Base-by-base conservation (phyloP, 2,329 filamentous ascomycete genomes). In the Hymenoscyphus scutula region DNA sequence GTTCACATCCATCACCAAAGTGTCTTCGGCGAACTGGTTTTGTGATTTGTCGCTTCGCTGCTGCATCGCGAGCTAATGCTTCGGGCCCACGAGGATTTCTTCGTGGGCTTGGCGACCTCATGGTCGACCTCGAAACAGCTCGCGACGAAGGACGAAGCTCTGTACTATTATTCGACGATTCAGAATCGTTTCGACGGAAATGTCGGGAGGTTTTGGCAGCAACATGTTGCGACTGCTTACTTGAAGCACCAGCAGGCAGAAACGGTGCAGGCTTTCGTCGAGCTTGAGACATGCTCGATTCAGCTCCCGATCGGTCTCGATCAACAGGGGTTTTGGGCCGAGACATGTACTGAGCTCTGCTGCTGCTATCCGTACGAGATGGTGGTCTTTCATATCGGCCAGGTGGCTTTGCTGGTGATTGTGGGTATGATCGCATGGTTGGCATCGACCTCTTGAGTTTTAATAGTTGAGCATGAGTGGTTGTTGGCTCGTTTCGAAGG, bases 1-100 rank as follows among this genome's bases (percentile, higher is more conserved):
- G 82, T 76, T 99, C 95, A 64, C 89, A 90, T 17, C 95, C 95
- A 75, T 97, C 92, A 13, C 95, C 95, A 77, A 96, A 99, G 70
- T 91, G 86, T 54, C 87, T 84, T 64, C 82, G 81, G 48, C 86
- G 82, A 38, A 85, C 82, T 2, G 92, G 92, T 74, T 88, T 90
- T 66, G 85, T 93, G 63, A 96, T 78, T 55, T 89, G 87, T 68
- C 89, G 86, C 80, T 89, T 89, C 6, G 82, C 78, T 57, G 82
- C 80, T 60, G 84, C 82, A 65, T 76, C 75, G 59, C 74, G 71
- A 68, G 69, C 74, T 63, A 74, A 70, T 45, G 61, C 67, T 59
- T 73, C 74, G 17, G 71, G 81, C 55, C 82, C 82, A 48, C 76
- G 72, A 10, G 79, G 77, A 55, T 74, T 77, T 56, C 76, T 80